phyloP scores from a whole-genome alignment of 1,284 basidiomycete genomes.

The Gymnopus androsaceus region DNA sequence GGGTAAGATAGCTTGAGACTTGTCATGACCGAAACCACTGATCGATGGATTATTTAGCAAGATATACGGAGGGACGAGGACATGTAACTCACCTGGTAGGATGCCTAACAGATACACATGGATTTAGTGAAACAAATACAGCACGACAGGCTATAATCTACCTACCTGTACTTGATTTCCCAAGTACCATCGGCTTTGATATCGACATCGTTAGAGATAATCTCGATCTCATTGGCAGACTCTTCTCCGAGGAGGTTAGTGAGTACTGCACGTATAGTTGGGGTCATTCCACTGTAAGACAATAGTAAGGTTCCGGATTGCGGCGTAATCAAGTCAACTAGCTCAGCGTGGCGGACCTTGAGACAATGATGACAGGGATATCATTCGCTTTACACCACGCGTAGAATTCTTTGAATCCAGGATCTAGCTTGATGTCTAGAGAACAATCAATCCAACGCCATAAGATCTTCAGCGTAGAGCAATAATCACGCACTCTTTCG shows the following conservation, averaged over 20 bases:
- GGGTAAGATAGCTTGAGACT: constrained; percentile 87
- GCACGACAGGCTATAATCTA: too few species aligned
- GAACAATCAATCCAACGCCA: neutral
- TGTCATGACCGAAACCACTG: constrained; percentile 90
- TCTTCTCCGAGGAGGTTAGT: constrained; percentile 76
- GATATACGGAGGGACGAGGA: neutral
- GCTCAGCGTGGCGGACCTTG: constrained; percentile 55
- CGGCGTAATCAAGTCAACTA: neutral
- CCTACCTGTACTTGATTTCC: constrained; percentile 85
- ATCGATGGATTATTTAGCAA: too few species aligned
- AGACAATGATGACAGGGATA: constrained; percentile 90
- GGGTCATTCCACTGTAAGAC: constrained; percentile 79
- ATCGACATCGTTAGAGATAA: constrained; percentile 87
- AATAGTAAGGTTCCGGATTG: neutral
- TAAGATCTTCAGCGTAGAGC: neutral
- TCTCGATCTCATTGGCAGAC: constrained; percentile 76
- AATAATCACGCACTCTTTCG: constrained; percentile 38
- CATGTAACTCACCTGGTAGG: constrained; percentile 64
- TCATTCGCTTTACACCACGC: constrained; percentile 75
- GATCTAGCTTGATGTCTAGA: constrained; percentile 80
- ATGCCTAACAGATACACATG: too few species aligned
- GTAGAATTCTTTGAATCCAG: constrained; percentile 87
- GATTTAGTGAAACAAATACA: too few species aligned
- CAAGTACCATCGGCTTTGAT: constrained; percentile 71
- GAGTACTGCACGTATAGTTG: constrained; percentile 86